phyloP scores from a whole-genome alignment of 1,284 basidiomycete genomes.

The Mycosarcoma mackinlayi region DNA sequence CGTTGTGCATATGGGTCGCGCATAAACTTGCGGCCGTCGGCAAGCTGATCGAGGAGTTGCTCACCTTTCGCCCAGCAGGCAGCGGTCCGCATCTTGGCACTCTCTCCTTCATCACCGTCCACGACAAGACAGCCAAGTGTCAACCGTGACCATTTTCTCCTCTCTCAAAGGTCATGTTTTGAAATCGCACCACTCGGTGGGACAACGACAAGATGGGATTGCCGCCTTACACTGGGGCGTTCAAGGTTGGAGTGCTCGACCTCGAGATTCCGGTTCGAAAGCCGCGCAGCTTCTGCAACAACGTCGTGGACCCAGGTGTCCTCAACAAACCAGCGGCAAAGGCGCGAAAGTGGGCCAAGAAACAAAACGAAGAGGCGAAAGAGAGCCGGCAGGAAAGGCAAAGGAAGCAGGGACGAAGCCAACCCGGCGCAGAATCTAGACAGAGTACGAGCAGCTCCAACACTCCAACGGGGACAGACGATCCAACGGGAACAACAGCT shows the following conservation, averaged over 20 bases:
- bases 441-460: background rate
- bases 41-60: background rate
- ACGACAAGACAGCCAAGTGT: no score
- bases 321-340: slow-evolving; percentile 30
- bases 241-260: slow-evolving; percentile 58
- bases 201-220: slow-evolving; percentile 30
- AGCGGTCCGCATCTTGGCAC: no score
- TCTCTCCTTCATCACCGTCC: no score
- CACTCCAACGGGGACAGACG: background rate
- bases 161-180: no score
- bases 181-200: no score
- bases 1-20: background rate
- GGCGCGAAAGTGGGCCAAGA: slow-evolving; percentile 15
- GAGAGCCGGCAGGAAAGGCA: slow-evolving; percentile 16
- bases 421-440: background rate
- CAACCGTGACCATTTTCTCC: no score
- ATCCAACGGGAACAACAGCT: no score
- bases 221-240: slow-evolving; percentile 48
- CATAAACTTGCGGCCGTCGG: background rate
- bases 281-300: slow-evolving; percentile 48
- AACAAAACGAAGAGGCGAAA: slow-evolving; percentile 20
- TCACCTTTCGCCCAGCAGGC: no score
- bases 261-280: slow-evolving; percentile 59
- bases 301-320: slow-evolving; percentile 30
- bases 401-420: background rate